phyloP scores from a whole-genome alignment of 306 rosid genomes.

The Gynostemma pentaphyllum region DNA sequence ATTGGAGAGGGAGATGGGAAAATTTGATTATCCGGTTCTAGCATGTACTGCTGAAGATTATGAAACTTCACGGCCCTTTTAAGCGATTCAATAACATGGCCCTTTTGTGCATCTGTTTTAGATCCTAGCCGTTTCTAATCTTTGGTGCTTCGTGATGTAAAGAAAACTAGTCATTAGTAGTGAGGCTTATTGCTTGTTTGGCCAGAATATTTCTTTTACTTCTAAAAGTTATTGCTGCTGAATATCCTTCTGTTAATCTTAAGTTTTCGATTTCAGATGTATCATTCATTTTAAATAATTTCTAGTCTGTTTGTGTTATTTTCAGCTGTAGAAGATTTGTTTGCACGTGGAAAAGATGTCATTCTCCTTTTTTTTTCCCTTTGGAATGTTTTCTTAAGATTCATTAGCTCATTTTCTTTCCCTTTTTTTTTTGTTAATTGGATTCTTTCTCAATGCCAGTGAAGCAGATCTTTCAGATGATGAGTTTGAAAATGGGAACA shows the following conservation, averaged over 20 bases:
- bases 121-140: too few species aligned
- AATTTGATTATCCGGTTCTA: too few species aligned
- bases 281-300: not conserved
- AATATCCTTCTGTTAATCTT: not conserved
- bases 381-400: not conserved
- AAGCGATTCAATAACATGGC: too few species aligned
- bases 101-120: too few species aligned
- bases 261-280: not conserved
- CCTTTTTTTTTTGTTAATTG: not conserved
- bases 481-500: slow-evolving; percentile 67
- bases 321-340: not conserved
- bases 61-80: too few species aligned
- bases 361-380: not conserved
- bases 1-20: too few species aligned
- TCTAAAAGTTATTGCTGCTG: not conserved
- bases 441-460: slow-evolving; percentile 46
- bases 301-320: not conserved
- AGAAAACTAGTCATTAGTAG: too few species aligned
- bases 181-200: too few species aligned
- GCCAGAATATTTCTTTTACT: too few species aligned
- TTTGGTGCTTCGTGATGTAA: too few species aligned
- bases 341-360: not conserved
- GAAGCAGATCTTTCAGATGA: slow-evolving; percentile 78
- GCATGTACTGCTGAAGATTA: too few species aligned
- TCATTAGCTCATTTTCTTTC: not conserved